phyloP scores from a whole-genome alignment of 2,329 filamentous ascomycete genomes.

The Leptographium flavum region DNA sequence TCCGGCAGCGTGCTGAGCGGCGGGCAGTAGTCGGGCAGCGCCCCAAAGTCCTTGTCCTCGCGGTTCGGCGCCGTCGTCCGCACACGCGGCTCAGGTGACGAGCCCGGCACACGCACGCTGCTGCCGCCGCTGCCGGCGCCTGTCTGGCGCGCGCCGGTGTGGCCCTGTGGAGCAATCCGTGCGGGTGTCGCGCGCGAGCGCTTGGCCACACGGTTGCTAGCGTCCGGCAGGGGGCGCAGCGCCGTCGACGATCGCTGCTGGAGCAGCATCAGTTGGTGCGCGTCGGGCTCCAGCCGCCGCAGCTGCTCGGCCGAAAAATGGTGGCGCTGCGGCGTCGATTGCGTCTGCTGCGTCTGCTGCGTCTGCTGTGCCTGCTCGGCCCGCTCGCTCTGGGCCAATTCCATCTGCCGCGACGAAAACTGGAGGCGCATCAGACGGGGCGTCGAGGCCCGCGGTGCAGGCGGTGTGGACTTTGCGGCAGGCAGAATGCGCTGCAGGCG shows the following conservation, averaged over 20 bases:
- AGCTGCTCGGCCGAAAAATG: not conserved
- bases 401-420: constrained; percentile 15
- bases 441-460: constrained; percentile 5
- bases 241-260: not conserved
- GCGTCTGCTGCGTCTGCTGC: not conserved
- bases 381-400: no score
- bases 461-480: constrained; percentile 7
- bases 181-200: constrained; percentile 12
- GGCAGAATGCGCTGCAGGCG: constrained; percentile 27
- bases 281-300: not conserved
- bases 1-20: constrained; percentile 49
- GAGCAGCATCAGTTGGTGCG: not conserved
- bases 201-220: constrained; percentile 6
- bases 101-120: not conserved
- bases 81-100: constrained; percentile 14
- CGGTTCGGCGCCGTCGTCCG: constrained; percentile 49
- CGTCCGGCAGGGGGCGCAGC: constrained; percentile 1
- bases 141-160: constrained; percentile 1
- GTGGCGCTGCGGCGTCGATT: not conserved
- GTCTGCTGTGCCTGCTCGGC: constrained; percentile 19
- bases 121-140: not conserved
- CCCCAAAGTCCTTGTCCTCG: constrained; percentile 69
- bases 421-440: constrained; percentile 1
- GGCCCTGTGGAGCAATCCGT: constrained; percentile 10
- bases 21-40: constrained; percentile 60